phyloP scores from a whole-genome alignment of 2,329 filamentous ascomycete genomes.

The Alternaria hordeiaustralica region DNA sequence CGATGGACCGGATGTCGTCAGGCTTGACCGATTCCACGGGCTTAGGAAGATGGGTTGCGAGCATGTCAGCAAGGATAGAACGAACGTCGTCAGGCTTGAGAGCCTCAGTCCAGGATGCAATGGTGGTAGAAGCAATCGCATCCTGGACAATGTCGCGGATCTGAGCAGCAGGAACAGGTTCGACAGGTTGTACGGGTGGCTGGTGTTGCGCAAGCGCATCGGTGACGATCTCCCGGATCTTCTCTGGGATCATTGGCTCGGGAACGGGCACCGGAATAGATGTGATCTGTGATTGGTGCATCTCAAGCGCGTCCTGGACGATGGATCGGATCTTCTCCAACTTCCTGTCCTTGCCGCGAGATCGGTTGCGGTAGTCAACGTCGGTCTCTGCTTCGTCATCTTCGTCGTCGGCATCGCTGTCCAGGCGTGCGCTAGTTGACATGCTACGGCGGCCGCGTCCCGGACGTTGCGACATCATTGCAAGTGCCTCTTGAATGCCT shows the following conservation, averaged over 20 bases:
- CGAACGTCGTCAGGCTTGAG: slow-evolving; percentile 39
- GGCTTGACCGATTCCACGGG: slow-evolving; percentile 23
- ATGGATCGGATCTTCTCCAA: slow-evolving; percentile 75
- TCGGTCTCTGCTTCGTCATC: slow-evolving; percentile 71
- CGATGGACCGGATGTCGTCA: slow-evolving; percentile 34
- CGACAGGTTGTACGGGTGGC: slow-evolving; percentile 24
- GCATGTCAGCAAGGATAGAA: slow-evolving; percentile 32
- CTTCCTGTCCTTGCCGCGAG: slow-evolving; percentile 78
- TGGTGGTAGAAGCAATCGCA: slow-evolving; percentile 61
- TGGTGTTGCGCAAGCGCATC: slow-evolving; percentile 66
- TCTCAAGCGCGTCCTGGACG: slow-evolving; percentile 67
- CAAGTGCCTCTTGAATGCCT: slow-evolving; percentile 74
- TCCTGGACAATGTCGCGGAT: slow-evolving; percentile 69
- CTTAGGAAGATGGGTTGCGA: slow-evolving; percentile 24
- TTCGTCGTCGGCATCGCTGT: slow-evolving; percentile 95
- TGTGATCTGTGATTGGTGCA: slow-evolving; percentile 49
- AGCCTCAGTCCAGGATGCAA: slow-evolving; percentile 26
- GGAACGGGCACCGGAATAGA: slow-evolving; percentile 35
- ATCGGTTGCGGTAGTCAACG: slow-evolving; percentile 70
- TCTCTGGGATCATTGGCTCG: slow-evolving; percentile 64
- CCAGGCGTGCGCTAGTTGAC: slow-evolving; percentile 69
- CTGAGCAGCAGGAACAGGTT: slow-evolving; percentile 67
- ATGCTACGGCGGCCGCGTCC: slow-evolving; percentile 67
- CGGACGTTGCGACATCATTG: slow-evolving; percentile 60
- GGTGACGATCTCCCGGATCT: slow-evolving; percentile 67